Percentiles rank a stretch among this genome's conserved stretches.
These are phyloP conservation scores for Teunomyces funiuensis DNA, from an alignment of 805 yeast genomes.

Conservation along the genomic window DNA sequence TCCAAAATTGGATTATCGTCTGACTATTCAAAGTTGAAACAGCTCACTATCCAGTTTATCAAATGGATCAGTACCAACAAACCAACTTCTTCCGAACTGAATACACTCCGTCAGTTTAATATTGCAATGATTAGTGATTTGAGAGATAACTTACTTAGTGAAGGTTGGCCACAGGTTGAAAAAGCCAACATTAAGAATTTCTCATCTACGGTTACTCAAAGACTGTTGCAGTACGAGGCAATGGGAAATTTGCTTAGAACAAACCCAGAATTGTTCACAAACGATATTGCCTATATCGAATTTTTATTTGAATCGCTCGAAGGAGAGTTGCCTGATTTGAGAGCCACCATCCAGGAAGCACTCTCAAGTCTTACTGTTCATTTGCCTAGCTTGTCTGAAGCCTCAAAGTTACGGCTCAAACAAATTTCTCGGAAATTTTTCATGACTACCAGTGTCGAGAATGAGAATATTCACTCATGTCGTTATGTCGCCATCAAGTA, in stretches of 20 bases:
- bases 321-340: slow-evolving; percentile 61
- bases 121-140: slow-evolving; percentile 51
- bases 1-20: slow-evolving; percentile 62
- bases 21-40: slow-evolving; percentile 50
- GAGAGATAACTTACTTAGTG: slow-evolving; percentile 50
- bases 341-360: slow-evolving; percentile 70
- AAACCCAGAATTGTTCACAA: slow-evolving; percentile 38
- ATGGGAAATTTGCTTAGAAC: slow-evolving; percentile 63
- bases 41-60: slow-evolving; percentile 60
- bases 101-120: slow-evolving; percentile 30
- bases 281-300: slow-evolving; percentile 52
- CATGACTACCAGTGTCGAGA: slow-evolving; percentile 5
- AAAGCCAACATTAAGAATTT: slow-evolving; percentile 35
- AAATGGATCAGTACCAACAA: slow-evolving; percentile 50
- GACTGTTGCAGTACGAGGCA: slow-evolving; percentile 74
- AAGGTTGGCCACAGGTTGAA: slow-evolving; percentile 60
- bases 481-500: slow-evolving; percentile 67
- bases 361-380: slow-evolving; percentile 57
- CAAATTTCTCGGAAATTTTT: slow-evolving; percentile 34
- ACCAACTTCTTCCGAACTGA: slow-evolving; percentile 5
- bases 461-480: slow-evolving; percentile 43
- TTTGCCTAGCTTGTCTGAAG: slow-evolving; percentile 39
- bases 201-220: slow-evolving; percentile 38
- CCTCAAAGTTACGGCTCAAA: slow-evolving; percentile 45
- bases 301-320: slow-evolving; percentile 71